Evolutionary conservation across 31 red algal species (phyloP).

Genomic region (Odonthalia washingtoniensis): DNA sequence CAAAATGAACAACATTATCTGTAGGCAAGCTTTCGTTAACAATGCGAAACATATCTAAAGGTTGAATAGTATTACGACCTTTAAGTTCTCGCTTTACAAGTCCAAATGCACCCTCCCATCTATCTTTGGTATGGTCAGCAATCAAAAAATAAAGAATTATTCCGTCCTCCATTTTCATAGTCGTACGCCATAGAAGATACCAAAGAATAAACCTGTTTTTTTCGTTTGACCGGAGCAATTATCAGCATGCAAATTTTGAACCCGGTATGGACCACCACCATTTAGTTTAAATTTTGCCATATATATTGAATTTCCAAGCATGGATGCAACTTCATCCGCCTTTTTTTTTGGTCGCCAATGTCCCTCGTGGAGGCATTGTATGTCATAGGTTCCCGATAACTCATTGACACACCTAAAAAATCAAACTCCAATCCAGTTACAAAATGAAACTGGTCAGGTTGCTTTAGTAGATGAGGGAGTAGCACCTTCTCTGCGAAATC

Average conservation of each 20-base stretch:
- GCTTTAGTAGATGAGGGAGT: conserved; percentile 2
- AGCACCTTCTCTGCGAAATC: conserved; percentile 47
- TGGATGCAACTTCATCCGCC: too few species aligned
- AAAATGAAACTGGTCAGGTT: conserved; percentile 19
- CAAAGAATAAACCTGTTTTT: conserved; percentile 37
- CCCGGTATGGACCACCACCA: too few species aligned
- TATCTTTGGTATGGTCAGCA: conserved; percentile 35
- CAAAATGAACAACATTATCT: not conserved
- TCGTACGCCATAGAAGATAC: too few species aligned
- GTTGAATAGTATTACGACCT: not conserved
- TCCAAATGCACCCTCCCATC: conserved; percentile 26
- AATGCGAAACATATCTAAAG: conserved; percentile 13
- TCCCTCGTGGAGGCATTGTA: too few species aligned
- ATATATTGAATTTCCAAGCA: too few species aligned
- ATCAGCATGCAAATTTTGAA: too few species aligned
- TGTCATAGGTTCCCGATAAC: too few species aligned
- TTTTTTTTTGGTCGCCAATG: too few species aligned
- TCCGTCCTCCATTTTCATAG: not conserved
- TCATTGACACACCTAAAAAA: too few species aligned
- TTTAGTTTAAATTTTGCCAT: too few species aligned
- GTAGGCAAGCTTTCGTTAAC: conserved; percentile 8
- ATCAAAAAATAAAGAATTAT: conserved; percentile 29
- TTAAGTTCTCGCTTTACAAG: conserved; percentile 25
- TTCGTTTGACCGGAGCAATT: too few species aligned
- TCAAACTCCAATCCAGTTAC: too few species aligned